Base-by-base conservation (phyloP, 805 yeast species). In the Kluyveromyces nonfermentans region DNA sequence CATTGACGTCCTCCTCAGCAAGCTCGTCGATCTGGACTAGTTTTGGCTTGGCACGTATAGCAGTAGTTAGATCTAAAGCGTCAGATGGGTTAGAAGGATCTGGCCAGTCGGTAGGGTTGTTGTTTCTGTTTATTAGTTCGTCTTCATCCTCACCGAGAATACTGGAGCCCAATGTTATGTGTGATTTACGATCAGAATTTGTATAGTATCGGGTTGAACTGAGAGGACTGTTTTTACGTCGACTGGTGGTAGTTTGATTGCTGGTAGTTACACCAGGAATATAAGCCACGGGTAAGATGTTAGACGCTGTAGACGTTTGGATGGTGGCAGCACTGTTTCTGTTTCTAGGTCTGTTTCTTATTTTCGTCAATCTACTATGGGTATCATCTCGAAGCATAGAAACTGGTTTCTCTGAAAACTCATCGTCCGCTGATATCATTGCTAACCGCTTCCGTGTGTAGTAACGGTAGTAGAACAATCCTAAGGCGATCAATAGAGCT, bases 241-340 rank as follows among this genome's bases (percentile, higher is more conserved):
- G 48, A 25, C 58, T 68, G 67, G 44, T 33, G 37, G 44, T 44
- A 12, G 48, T 44, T 32, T 37, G 40, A n/a, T 16, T 72, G 20
- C 82, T 69, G 18, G 78, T 77, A 4, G 88, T 85, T 37, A 88
- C 96, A 32, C 97, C 97, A 0, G 97, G 97, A 47, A 89, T 85
- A 59, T 88, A 89, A 2, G 95, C 95, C 45, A 90, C 82, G 16
- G 96, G 96, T 48, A 89, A 74, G 50, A 89, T 80, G 62, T 89
- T 88, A 12, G 95, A 84, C 4, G 94, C 94, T 53, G 82, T 78
- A 19, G 34, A 28, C 9, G 93, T 81, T 39, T 81, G 70, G 12
- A 81, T 75, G 6, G 88, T 75, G 25, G 84, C 75, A 7, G 89
- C 83, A 28, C 69, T 50, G 37, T 65, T 53, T 65, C 64, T 49